Evolutionary conservation across 306 rosid species (phyloP), one percentile per base, ranked within the genome.

Genomic region (Trifolium dubium): DNA sequence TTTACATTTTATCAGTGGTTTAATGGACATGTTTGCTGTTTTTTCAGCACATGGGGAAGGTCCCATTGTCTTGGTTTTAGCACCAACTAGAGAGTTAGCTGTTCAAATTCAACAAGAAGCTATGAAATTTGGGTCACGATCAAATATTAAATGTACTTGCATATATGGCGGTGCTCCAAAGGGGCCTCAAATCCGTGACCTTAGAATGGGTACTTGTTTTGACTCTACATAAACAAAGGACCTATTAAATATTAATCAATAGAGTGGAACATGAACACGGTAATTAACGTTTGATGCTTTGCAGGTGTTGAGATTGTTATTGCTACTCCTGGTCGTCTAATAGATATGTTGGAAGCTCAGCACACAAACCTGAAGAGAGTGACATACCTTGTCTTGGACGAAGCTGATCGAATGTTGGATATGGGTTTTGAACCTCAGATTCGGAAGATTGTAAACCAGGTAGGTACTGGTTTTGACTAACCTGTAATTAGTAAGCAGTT

Each of bases 391-490:
- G 97, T 94, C 49, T 83, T 94, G 76, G 98, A 94, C 79, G 97
- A 94, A 80, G 98, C 98, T 67, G 98, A 94, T 85, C 80, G 98
- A 77, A 94, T 94, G 98, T 83, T 94, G 85, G 98, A 94, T 83
- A 94, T 94, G 98, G 98, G 98, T 66, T 94, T 94, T 85, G 98
- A 94, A 74, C 98, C 98, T 71, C 98, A 94, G 73, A 94, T 94
- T 83, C 79, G 95, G 77, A 94, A 92, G 76, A 89, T 94, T 64
- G 64, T 89, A 2, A 70, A 86, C 84, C 98, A 94, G 89, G 98
- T 94, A 91, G 84, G 97, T 89, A 88, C 49, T 78, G 31, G 70
- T 30, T 61, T 54, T 47, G 69, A 69, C 43, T 64, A 30, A 59
- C 53, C 10, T 64, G 50, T 60, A 64, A 47, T 15, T 63, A 32